Evolutionary conservation across 73 alveolate genomes (phyloP), one percentile per base, ranked within the genome.

Genomic region (Effrenium voratum): DNA sequence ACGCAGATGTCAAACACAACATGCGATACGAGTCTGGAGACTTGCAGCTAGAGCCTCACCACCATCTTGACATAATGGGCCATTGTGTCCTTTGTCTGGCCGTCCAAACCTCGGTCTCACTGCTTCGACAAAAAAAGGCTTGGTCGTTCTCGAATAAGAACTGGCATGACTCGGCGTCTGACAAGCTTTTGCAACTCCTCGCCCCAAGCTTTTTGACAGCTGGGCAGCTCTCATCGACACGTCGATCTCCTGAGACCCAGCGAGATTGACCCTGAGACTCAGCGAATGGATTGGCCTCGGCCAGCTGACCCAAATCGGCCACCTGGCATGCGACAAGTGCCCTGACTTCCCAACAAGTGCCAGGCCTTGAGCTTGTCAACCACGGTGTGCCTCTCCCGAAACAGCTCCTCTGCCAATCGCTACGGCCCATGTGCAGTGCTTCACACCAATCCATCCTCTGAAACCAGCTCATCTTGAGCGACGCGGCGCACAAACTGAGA

Each of bases 11-110:
- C 8, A 63, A 63, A 70, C 66, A 49, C 32, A 79, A 13, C 19
- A 41, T 40, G 60, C 22, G 34, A 46, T 30, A 19, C 79, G 8
- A 63, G 0, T 50, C 34, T 52, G 32, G 49, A 15, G 19, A 38
- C n/a, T 22, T 73, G 47, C 13, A 24, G 32, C 8, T 47, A 24
- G 10, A 40, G 83, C 95, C 95, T 66, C 2, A 87, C 85, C 72
- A 87, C 95, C n/a, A 57, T 63, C 72, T 87, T 87, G 70, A 87
- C 81, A 68, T 87, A 87, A 70, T 60, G 84, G 5, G 68, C 50
- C 95, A 87, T 87, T 49, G 95, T 63, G 49, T 87, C 72, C 40
- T 44, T 40, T 36, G 83, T 63, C 49, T 87, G 95, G 52, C 49
- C 45, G 47, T 87, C 70, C 2, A 87, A 36, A 68, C 95, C 95